Evolutionary conservation across 306 rosid species (phyloP).

Genomic region (Datisca glomerata): DNA sequence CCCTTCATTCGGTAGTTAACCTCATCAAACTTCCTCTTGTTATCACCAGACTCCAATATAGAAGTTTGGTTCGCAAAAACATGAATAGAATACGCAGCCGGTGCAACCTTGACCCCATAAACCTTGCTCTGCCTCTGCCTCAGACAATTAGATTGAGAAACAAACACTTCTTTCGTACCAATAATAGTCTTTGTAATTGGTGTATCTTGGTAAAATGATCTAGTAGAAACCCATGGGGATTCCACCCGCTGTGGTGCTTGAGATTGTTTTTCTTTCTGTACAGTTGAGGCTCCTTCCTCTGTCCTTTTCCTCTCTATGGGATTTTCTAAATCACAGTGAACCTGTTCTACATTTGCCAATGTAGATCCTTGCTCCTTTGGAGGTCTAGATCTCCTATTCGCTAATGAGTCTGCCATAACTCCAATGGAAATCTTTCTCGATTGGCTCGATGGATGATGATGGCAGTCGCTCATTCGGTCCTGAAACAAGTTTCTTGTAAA

Average conservation of each 20-base stretch:
- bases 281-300: constrained; percentile 24
- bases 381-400: constrained; percentile 26
- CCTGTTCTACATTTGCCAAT: constrained; percentile 30
- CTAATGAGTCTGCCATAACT: constrained; percentile 47
- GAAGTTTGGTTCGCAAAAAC: constrained; percentile 29
- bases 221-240: constrained; percentile 39
- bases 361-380: constrained; percentile 24
- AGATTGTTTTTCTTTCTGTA: constrained; percentile 22
- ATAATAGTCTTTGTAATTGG: constrained; percentile 26
- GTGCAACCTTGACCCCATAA: constrained; percentile 28
- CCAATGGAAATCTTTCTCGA: constrained; percentile 89
- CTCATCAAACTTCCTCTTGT: constrained; percentile 30
- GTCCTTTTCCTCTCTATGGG: constrained; percentile 20
- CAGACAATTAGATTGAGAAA: constrained; percentile 28
- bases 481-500: no score
- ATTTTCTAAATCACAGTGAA: constrained; percentile 22
- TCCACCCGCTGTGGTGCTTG: constrained; percentile 24
- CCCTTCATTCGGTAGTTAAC: constrained; percentile 30
- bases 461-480: constrained; percentile 40
- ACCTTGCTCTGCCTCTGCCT: constrained; percentile 21
- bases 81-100: constrained; percentile 22
- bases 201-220: constrained; percentile 25
- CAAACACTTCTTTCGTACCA: constrained; percentile 28
- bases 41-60: constrained; percentile 22
- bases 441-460: constrained; percentile 49